Base-by-base conservation (phyloP, 2,329 filamentous ascomycete genomes). In the Chaetomiaceae sp. region DNA sequence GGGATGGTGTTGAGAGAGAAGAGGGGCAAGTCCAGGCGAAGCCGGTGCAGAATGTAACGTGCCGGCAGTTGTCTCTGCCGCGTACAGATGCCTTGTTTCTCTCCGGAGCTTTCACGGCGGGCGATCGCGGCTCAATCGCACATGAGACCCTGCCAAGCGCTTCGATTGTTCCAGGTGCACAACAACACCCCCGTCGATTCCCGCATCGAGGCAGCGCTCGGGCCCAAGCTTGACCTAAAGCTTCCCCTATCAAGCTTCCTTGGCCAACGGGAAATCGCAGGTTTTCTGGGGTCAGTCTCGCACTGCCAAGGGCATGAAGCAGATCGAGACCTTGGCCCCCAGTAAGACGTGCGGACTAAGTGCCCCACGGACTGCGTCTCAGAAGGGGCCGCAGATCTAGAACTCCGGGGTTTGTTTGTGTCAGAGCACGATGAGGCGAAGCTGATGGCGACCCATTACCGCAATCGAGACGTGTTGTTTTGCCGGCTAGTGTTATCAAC, bases 91-190 rank as follows among this genome's bases (percentile, higher is more conserved):
- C 49, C 48, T 19, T 30, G 21, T 6, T 13, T 10, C 8, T 12
- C n/a, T 5, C 27, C n/a, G 27, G 35, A 27, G 39, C 3, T 12
- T 51, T 37, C 23, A 54, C 55, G 57, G 54, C 58, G 55, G 52
- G 34, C 43, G 40, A 54, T 49, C 40, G 60, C 58, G 63, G 62
- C 60, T 65, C 62, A 63, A 57, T 63, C 63, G 63, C 44, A 63
- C 59, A 63, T 68, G 66, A 68, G 62, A 68, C 67, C 44, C 57
- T 61, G 67, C 66, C 66, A 68, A 68, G 67, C 50, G 47, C 42
- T 35, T 51, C 25, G 23, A 44, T 7, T 48, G 53, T 57, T 55
- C 52, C 52, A 57, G 37, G 34, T 55, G 44, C 51, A 50, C 50
- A 56, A 61, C 52, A 53, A 51, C 19, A 48, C 39, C 34, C 17